Base-by-base conservation (phyloP, 805 yeast genomes). In the Kurtzmaniella cleridarum region DNA sequence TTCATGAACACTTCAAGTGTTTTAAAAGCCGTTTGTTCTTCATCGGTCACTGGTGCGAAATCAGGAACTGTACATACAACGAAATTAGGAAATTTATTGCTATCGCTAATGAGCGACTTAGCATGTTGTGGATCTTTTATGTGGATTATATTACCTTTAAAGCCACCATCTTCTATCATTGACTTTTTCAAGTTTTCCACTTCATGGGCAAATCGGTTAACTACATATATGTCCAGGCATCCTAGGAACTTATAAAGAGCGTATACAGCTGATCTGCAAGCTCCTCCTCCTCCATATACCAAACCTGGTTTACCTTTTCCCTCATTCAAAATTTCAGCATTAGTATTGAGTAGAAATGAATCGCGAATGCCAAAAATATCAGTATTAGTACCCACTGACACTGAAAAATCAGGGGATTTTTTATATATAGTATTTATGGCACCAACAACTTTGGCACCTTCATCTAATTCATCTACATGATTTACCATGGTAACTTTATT, bases 261-360 rank as follows among this genome's bases (percentile, higher is more conserved):
- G 34, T 51, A 59, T 5, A 60, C 56, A 2, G 64, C 64, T 7
- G 62, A 55, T 24, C 64, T 47, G 31, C 60, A 55, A 11, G 66
- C 64, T 9, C 66, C 66, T 10, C 66, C 66, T 5, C 64, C 64
- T 5, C 66, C 64, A 38, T 59, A 60, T 0, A 60, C 63, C 42
- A 60, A 43, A 7, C 64, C 64, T 1, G 60, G 54, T n/a, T 35
- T 42, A 5, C 42, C 42, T 5, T 32, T 27, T 9, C n/a, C 23
- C 13, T 29, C 29, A 30, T 37, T 31, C 3, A 41, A 37, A 6
- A 11, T 50, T 36, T 34, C 38, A 27, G 18, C 37, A 32, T 42
- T 29, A 18, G 46, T 35, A 36, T 53, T 49, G 32, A 36, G 40
- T 17, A 48, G 30, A 30, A 60, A 54, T 6, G 66, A 42, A 41